These are phyloP conservation scores for Penicillium palitans DNA, from an alignment of 2,329 filamentous ascomycete genomes.

Conservation along the genomic window DNA sequence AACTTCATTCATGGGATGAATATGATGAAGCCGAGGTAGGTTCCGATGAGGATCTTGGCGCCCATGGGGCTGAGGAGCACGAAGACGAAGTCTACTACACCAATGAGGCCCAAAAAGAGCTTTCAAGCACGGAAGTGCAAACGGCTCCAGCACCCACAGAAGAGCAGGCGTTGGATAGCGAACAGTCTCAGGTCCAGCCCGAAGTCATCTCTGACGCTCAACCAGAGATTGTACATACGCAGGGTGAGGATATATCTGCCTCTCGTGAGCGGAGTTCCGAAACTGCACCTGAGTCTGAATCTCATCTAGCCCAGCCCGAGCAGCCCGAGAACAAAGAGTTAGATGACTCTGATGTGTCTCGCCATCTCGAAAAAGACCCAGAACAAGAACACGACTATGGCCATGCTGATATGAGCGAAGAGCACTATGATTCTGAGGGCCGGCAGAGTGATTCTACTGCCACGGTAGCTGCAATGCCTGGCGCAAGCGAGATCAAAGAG, in stretches of 20 bases:
- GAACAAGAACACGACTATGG: slow-evolving; percentile 13
- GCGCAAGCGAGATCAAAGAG: slow-evolving; percentile 16
- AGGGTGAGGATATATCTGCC: neutral
- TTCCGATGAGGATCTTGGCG: slow-evolving; percentile 21
- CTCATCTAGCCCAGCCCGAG: neutral
- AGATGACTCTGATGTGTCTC: neutral
- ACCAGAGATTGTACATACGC: neutral
- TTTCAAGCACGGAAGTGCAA: slow-evolving; percentile 6
- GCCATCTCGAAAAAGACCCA: slow-evolving; percentile 18
- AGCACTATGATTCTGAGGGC: slow-evolving; percentile 31
- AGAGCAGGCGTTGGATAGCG: neutral
- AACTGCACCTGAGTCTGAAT: neutral
- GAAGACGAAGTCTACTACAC: slow-evolving; percentile 17
- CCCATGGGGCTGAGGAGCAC: slow-evolving; percentile 15
- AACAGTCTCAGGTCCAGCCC: neutral
- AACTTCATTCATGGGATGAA: slow-evolving; percentile 47
- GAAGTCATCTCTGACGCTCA: neutral
- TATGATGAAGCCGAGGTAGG: slow-evolving; percentile 51
- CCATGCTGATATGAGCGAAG: slow-evolving; percentile 16
- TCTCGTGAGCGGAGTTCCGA: neutral
- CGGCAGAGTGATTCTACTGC: slow-evolving; percentile 32
- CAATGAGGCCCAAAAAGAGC: slow-evolving; percentile 7
- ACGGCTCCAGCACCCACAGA: neutral
- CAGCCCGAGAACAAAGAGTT: neutral
- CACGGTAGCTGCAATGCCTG: slow-evolving; percentile 27